Evolutionary conservation across 2,329 filamentous ascomycete species (phyloP).

Genomic region (Colletotrichum endophyticum): DNA sequence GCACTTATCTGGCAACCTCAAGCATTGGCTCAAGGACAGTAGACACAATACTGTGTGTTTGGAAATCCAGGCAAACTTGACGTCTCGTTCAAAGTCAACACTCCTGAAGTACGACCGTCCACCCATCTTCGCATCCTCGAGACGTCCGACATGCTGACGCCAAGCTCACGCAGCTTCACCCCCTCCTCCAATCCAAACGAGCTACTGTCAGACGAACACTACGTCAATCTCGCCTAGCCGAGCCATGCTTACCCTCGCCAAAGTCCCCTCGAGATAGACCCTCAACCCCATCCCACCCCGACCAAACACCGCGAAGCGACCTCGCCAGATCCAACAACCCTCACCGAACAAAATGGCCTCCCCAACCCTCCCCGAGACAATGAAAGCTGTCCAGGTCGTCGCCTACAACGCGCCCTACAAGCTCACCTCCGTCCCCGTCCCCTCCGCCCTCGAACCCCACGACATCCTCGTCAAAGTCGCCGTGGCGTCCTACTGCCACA

Average conservation of each 20-base stretch:
- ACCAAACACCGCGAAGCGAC: background rate
- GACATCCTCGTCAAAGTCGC: slow-evolving; percentile 67
- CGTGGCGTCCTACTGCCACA: slow-evolving; percentile 67
- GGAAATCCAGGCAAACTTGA: background rate
- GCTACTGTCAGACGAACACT: background rate
- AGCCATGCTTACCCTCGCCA: background rate
- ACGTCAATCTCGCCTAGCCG: background rate
- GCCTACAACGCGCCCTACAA: slow-evolving; percentile 60
- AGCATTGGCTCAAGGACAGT: background rate
- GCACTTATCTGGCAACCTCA: background rate
- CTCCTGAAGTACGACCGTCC: background rate
- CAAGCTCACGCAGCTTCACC: background rate
- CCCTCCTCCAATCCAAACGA: background rate
- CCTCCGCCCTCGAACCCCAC: slow-evolving; percentile 46
- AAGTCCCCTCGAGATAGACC: background rate
- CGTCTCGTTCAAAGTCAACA: background rate
- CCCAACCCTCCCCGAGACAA: slow-evolving; percentile 24
- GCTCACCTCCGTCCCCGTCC: slow-evolving; percentile 53
- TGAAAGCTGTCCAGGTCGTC: slow-evolving; percentile 34
- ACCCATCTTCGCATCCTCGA: background rate
- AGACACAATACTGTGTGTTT: background rate
- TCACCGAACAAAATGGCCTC: background rate
- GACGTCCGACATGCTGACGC: background rate
- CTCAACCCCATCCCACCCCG: background rate
- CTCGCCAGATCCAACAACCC: background rate